These are phyloP conservation scores for Pleoardoris graminearum DNA, from an alignment of 2,329 filamentous ascomycete genomes.

Conservation along the genomic window DNA sequence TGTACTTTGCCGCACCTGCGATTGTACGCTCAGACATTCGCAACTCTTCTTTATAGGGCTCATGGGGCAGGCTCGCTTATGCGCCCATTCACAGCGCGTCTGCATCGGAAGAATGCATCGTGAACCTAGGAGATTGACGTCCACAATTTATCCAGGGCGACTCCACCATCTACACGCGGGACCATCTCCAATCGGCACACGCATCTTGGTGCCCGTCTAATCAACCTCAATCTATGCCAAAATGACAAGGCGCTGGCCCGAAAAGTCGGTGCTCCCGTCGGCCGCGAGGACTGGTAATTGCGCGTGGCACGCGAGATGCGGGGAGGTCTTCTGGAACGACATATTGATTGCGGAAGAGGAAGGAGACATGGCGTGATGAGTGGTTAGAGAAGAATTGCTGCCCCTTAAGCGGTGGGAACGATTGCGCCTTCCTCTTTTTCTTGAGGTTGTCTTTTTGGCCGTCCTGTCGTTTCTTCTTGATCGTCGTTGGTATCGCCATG, in stretches of 20 bases:
- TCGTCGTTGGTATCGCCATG: slow-evolving; percentile 22
- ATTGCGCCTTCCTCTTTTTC: slow-evolving; percentile 16
- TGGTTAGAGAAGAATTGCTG: slow-evolving; percentile 14
- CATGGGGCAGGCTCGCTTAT: slow-evolving; percentile 28
- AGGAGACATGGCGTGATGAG: slow-evolving; percentile 13
- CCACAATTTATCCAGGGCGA: slow-evolving; percentile 36
- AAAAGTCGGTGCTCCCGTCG: slow-evolving; percentile 22
- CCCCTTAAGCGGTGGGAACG: slow-evolving; percentile 25
- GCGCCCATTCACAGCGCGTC: slow-evolving; percentile 14
- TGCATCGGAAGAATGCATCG: slow-evolving; percentile 15
- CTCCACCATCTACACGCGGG: slow-evolving; percentile 27
- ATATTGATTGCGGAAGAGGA: slow-evolving; percentile 26
- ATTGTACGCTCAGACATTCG: not conserved
- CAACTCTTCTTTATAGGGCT: too few relatives aligned
- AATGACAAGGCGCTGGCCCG: slow-evolving; percentile 25
- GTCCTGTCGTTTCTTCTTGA: too few relatives aligned
- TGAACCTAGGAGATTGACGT: slow-evolving; percentile 32
- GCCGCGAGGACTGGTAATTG: slow-evolving; percentile 22
- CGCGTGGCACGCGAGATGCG: slow-evolving; percentile 19
- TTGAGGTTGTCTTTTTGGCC: slow-evolving; percentile 12
- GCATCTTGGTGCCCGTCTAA: slow-evolving; percentile 27
- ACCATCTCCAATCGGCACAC: slow-evolving; percentile 28
- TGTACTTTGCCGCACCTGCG: too few relatives aligned
- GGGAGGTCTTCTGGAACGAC: slow-evolving; percentile 29
- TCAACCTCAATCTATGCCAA: slow-evolving; percentile 39